Evolutionary conservation across 2,329 filamentous ascomycete genomes (phyloP).

Genomic region (Ustulina deusta): DNA sequence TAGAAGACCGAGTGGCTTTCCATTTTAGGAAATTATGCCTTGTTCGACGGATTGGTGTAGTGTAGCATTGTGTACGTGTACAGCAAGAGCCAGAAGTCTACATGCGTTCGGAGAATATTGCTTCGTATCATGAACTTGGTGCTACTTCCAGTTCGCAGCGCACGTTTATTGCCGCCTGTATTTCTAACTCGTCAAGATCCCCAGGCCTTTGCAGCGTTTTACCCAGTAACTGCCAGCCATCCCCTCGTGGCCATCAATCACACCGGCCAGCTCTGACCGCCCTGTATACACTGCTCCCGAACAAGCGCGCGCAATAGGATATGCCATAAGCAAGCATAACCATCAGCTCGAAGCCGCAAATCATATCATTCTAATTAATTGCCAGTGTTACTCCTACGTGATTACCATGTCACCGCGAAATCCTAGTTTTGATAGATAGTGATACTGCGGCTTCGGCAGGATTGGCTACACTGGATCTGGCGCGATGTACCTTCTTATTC

Average conservation of each 20-base stretch:
- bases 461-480: too few species aligned
- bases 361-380: neutral
- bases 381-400: neutral
- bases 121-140: slow-evolving; percentile 17
- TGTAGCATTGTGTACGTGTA: slow-evolving; percentile 7
- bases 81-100: slow-evolving; percentile 22
- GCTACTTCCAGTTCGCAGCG: slow-evolving; percentile 7
- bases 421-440: neutral
- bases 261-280: slow-evolving; percentile 15
- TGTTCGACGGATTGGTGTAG: slow-evolving; percentile 13
- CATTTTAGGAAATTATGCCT: slow-evolving; percentile 33
- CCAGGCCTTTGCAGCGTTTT: slow-evolving; percentile 7
- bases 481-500: slow-evolving; percentile 1
- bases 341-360: slow-evolving; percentile 15
- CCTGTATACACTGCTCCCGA: neutral
- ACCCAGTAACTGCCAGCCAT: slow-evolving; percentile 18
- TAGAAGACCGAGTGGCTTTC: slow-evolving; percentile 33
- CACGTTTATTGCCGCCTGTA: neutral
- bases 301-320: slow-evolving; percentile 11
- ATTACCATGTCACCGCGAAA: slow-evolving; percentile 8
- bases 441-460: slow-evolving; percentile 20
- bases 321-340: slow-evolving; percentile 15
- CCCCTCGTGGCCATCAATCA: slow-evolving; percentile 4
- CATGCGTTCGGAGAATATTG: slow-evolving; percentile 35
- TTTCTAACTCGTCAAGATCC: neutral